Percentiles rank a stretch among this genome's conserved stretches.
These are phyloP conservation scores for Verticillium isaacii DNA, from an alignment of 2,329 filamentous ascomycete species.

Conservation along the genomic window DNA sequence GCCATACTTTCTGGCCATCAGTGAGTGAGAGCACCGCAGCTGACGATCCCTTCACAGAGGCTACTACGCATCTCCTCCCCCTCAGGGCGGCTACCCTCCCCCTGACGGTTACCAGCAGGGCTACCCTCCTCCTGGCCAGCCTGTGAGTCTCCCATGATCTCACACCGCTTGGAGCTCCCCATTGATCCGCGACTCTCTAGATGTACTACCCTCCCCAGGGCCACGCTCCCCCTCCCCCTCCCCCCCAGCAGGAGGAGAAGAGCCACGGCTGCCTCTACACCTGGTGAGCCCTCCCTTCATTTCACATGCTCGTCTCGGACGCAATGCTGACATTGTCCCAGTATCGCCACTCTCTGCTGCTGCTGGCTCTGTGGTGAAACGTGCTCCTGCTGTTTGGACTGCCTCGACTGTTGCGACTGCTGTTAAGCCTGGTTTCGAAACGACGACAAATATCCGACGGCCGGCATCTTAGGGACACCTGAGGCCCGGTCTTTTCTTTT, in stretches of 20 bases:
- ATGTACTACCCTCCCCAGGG: constrained; percentile 22
- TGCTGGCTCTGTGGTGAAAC: constrained; percentile 39
- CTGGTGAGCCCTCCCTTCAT: constrained; percentile 21
- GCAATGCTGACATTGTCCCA: constrained; percentile 10
- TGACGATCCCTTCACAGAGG: not conserved
- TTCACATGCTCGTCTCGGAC: not conserved
- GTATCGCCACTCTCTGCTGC: constrained; percentile 36
- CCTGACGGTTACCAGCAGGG: constrained; percentile 8
- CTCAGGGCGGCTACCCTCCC: constrained; percentile 18
- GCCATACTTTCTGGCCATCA: not conserved
- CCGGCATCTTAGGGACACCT: not conserved
- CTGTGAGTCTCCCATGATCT: constrained; percentile 5
- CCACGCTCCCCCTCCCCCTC: constrained; percentile 17
- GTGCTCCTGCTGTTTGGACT: constrained; percentile 38
- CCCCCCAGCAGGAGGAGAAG: constrained; percentile 29
- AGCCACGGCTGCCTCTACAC: constrained; percentile 34
- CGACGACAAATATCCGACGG: not conserved
- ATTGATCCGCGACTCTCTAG: constrained; percentile 1
- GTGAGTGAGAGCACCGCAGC: not conserved
- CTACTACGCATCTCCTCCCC: constrained; percentile 14
- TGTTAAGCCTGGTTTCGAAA: constrained; percentile 18
- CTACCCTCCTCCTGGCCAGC: constrained; percentile 13
- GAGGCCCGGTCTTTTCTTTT: not conserved
- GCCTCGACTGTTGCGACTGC: constrained; percentile 34
- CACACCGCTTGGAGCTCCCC: not conserved